Evolutionary conservation across 2,329 filamentous ascomycete genomes (phyloP).

Genomic region (Zymoseptoria ardabiliae): DNA sequence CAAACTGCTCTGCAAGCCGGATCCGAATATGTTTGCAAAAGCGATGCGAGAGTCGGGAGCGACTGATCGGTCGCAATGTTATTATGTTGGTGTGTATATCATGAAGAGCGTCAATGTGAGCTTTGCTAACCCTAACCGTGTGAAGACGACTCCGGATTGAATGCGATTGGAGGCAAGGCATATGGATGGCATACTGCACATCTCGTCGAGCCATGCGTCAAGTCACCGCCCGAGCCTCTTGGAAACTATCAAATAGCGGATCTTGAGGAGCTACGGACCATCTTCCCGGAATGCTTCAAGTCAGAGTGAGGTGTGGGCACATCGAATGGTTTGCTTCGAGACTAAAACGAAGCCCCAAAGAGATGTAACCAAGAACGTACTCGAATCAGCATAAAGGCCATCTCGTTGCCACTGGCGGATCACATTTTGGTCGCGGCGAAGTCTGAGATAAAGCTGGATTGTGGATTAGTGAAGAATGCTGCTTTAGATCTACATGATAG

Average conservation of each 20-base stretch:
- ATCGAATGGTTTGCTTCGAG: not conserved
- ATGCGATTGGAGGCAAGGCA: slow-evolving; percentile 67
- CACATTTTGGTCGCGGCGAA: not conserved
- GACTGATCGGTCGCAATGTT: slow-evolving; percentile 63
- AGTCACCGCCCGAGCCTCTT: slow-evolving; percentile 54
- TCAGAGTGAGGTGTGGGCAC: slow-evolving; percentile 6
- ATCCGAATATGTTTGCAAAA: slow-evolving; percentile 73
- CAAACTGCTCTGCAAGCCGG: slow-evolving; percentile 80
- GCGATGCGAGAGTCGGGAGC: slow-evolving; percentile 80
- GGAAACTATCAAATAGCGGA: slow-evolving; percentile 64
- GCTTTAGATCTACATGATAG: not conserved
- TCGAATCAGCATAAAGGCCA: not conserved
- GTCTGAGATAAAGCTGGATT: not conserved
- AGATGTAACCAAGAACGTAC: not conserved
- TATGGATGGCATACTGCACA: slow-evolving; percentile 84
- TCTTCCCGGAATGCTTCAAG: slow-evolving; percentile 85
- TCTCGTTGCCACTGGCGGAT: not conserved
- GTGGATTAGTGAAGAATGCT: not conserved
- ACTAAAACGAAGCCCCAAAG: not conserved
- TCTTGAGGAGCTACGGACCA: slow-evolving; percentile 64
- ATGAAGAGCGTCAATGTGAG: not conserved
- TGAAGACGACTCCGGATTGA: slow-evolving; percentile 76
- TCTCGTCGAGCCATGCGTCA: slow-evolving; percentile 68
- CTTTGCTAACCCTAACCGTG: not conserved
- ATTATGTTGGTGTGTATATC: slow-evolving; percentile 71